Base-by-base conservation (phyloP, 164 flowering plant species). In the Sextonia rubra region DNA sequence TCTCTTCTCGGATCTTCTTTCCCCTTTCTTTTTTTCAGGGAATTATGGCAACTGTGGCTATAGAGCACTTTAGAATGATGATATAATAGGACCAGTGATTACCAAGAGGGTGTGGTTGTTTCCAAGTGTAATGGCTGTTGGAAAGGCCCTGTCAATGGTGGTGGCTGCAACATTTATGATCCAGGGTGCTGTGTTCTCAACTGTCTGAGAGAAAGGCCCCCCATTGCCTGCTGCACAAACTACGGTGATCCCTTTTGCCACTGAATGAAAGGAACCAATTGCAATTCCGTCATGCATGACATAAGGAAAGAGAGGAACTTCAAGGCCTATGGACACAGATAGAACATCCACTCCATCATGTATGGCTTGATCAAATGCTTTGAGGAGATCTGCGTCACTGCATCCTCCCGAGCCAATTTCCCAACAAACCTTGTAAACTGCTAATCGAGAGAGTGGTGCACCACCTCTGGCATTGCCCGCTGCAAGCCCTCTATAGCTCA, bases 351-450 rank as follows among this genome's bases (percentile, higher is more conserved):
- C 81, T 30, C 81, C 81, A 75, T 78, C 81, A 25, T 64, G 44
- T 37, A 78, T 75, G 75, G 81, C 78, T 52, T 56, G 62, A 48
- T 79, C 78, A 66, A 76, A 79, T 55, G 81, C 78, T 47, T 52
- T 52, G 58, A 52, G 58, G n/a, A 52, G 20, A 52, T 52, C 58
- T 0, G 58, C 58, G 2, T 52, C 58, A 52, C 5, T 18, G 58
- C 58, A 52, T 20, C 58, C n/a, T 20, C 58, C 7, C 3, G 55
- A 3, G 0, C 82, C 86, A 44, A 79, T 85, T 0, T 75, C 76
- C 74, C 80, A 81, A 1, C 71, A 18, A 23, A 81, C 90, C 82
- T 91, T 88, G 80, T 91, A 91, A 74, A 82, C 74, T 0, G 96
- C 92, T 24, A 88, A 29, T 27, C 81, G 69, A 1, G 92, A 83